These are phyloP conservation scores for Russula sp. DNA, from an alignment of 768 basidiomycete species.

Conservation along the genomic window DNA sequence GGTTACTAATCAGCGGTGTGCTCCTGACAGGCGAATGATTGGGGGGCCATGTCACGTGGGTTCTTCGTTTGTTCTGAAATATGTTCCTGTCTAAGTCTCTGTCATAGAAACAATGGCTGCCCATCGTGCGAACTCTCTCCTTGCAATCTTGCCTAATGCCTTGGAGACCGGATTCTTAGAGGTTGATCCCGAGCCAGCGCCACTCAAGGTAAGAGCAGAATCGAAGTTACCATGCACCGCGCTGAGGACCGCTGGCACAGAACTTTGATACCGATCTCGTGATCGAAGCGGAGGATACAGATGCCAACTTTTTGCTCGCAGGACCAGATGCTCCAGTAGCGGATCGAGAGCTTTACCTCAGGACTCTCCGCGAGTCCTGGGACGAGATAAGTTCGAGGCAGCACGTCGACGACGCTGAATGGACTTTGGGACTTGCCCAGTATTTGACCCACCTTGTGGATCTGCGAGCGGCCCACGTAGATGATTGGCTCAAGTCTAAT, in stretches of 20 bases:
- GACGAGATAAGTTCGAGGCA: constrained; percentile 29
- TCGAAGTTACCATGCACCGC: neutral
- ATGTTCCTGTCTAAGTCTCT: neutral
- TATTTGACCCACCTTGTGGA: constrained; percentile 38
- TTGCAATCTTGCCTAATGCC: constrained; percentile 38
- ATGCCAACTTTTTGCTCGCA: constrained; percentile 30
- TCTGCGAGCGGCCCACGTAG: constrained; percentile 40
- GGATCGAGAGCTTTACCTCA: constrained; percentile 26
- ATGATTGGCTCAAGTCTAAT: constrained; percentile 45
- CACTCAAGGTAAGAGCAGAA: constrained; percentile 38
- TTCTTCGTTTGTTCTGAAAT: constrained; percentile 3
- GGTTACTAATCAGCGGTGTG: neutral
- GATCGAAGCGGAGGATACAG: constrained; percentile 35
- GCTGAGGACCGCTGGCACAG: constrained; percentile 25
- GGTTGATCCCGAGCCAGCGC: constrained; percentile 38
- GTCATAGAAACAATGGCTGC: constrained; percentile 41
- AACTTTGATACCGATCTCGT: constrained; percentile 44
- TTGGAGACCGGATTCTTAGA: constrained; percentile 43
- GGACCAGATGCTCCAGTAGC: constrained; percentile 17
- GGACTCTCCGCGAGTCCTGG: constrained; percentile 28
- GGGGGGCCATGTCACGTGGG: constrained; percentile 58
- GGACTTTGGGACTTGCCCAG: constrained; percentile 33
- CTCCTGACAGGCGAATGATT: constrained; percentile 46
- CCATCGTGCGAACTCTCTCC: constrained; percentile 39
- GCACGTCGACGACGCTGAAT: constrained; percentile 34